Evolutionary conservation across 148 eudicot species (phyloP).

Genomic region (Bassia scoparia): DNA sequence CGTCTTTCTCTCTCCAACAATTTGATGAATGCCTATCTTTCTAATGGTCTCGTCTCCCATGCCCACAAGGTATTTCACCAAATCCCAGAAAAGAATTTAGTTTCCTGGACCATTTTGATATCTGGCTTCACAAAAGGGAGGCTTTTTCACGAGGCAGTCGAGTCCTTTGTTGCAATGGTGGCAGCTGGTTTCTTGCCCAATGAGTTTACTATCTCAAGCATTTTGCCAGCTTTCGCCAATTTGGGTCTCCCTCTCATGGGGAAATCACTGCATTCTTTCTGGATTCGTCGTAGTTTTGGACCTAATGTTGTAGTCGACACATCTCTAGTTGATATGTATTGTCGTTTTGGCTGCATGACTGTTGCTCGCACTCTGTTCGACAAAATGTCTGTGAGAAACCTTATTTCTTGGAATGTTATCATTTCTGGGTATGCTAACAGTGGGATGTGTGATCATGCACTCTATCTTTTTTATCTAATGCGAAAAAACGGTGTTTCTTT

Average conservation of each 20-base stretch:
- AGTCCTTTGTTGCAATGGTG: constrained; percentile 37
- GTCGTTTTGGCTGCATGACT: constrained; percentile 30
- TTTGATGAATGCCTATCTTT: constrained; percentile 40
- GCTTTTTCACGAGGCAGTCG: constrained; percentile 35
- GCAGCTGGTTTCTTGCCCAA: constrained; percentile 29
- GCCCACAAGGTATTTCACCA: constrained; percentile 35
- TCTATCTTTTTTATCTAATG: constrained; percentile 37
- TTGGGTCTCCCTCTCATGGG: constrained; percentile 34
- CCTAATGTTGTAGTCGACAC: constrained; percentile 48
- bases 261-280: constrained; percentile 44
- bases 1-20: constrained; percentile 39
- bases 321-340: constrained; percentile 46
- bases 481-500: constrained; percentile 24
- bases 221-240: constrained; percentile 43
- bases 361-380: constrained; percentile 46
- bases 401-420: constrained; percentile 55
- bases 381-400: constrained; percentile 41
- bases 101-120: constrained; percentile 52
- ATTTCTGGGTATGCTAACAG: constrained; percentile 42
- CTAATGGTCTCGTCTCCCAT: constrained; percentile 26
- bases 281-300: constrained; percentile 35
- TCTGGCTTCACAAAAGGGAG: constrained; percentile 42
- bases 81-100: constrained; percentile 37
- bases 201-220: constrained; percentile 41
- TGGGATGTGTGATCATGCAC: constrained; percentile 35